Percentiles rank a stretch among this genome's conserved stretches.
Evolutionary conservation across 1,284 basidiomycete species (phyloP).

Genomic region (Microbotryomycetes sp.): DNA sequence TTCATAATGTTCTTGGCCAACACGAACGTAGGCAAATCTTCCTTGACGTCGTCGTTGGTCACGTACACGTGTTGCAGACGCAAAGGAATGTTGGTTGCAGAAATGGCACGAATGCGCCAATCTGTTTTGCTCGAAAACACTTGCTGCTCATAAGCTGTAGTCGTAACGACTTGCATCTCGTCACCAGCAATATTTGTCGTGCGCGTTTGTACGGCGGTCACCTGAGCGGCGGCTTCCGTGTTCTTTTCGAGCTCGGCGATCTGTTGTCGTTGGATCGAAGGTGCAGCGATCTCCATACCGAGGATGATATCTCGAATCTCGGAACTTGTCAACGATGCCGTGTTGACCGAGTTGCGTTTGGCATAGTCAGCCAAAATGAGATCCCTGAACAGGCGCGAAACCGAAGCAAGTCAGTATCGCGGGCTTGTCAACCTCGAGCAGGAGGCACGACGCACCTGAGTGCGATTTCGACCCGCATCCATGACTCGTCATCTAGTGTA

Average conservation of each 20-base stretch:
- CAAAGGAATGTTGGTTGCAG: conserved; percentile 86
- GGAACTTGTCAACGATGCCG: conserved; percentile 89
- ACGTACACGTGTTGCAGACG: conserved; percentile 98
- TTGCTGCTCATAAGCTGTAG: conserved; percentile 96
- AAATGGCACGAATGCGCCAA: conserved; percentile 60
- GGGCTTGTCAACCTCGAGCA: conserved; percentile 4
- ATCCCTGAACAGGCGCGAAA: too few species aligned
- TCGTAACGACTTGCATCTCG: conserved; percentile 90
- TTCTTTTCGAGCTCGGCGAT: conserved; percentile 99
- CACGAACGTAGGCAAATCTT: conserved; percentile 93
- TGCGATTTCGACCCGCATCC: conserved; percentile 99
- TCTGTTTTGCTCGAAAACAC: conserved; percentile 98
- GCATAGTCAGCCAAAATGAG: conserved; percentile 74
- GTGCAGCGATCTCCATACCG: conserved; percentile 91
- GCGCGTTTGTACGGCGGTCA: conserved; percentile 94
- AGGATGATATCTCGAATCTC: conserved; percentile 96
- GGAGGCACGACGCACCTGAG: too few species aligned
- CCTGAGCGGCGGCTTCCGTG: conserved; percentile 85
- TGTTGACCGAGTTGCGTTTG: conserved; percentile 98
- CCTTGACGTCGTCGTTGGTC: conserved; percentile 97
- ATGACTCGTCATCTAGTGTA: conserved; percentile 86
- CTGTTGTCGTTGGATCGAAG: conserved; percentile 81
- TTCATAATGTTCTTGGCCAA: conserved; percentile 95
- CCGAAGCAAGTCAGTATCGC: conserved; percentile 24
- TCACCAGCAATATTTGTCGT: conserved; percentile 98